Evolutionary conservation across 495 filamentous ascomycete species (phyloP).

Genomic region (Aspergillus sclerotiicarbonarius): DNA sequence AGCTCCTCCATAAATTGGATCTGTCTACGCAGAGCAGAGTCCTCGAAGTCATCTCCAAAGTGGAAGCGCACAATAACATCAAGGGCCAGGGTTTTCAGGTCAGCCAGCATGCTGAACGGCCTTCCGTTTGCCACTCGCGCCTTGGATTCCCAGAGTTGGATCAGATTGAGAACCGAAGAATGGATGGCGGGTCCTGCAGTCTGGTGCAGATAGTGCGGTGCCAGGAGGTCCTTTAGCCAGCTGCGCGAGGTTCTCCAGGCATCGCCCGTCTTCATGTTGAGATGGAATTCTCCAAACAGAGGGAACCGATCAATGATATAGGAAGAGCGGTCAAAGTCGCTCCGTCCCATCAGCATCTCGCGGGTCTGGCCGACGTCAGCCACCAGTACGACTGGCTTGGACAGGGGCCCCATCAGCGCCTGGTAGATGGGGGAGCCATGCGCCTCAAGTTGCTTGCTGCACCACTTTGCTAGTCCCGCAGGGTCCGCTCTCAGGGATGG

Average conservation of each 20-base stretch:
- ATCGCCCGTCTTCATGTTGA: neutral
- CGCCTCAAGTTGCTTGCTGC: no score
- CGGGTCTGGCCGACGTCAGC: conserved; percentile 38
- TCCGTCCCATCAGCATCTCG: conserved; percentile 40
- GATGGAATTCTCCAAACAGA: neutral
- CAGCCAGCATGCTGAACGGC: neutral
- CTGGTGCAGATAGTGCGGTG: neutral
- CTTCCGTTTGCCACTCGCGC: neutral
- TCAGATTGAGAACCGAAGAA: neutral
- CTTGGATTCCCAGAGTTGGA: neutral
- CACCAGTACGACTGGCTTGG: conserved; percentile 35
- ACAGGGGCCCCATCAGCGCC: conserved; percentile 35
- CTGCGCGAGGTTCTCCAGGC: neutral
- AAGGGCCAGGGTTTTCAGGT: neutral
- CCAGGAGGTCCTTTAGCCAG: conserved; percentile 2
- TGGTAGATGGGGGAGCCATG: conserved; percentile 38
- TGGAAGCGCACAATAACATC: neutral
- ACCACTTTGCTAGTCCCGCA: no score
- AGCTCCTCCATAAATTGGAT: neutral
- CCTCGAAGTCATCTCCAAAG: neutral
- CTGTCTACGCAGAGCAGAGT: neutral
- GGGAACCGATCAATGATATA: conserved; percentile 23
- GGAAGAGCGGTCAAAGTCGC: conserved; percentile 7
- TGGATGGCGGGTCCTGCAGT: neutral
- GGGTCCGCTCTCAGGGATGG: conserved; percentile 25